Conservation (phyloP, 352 stramenopile species). For the Globisporangium iwayamae region DNA sequence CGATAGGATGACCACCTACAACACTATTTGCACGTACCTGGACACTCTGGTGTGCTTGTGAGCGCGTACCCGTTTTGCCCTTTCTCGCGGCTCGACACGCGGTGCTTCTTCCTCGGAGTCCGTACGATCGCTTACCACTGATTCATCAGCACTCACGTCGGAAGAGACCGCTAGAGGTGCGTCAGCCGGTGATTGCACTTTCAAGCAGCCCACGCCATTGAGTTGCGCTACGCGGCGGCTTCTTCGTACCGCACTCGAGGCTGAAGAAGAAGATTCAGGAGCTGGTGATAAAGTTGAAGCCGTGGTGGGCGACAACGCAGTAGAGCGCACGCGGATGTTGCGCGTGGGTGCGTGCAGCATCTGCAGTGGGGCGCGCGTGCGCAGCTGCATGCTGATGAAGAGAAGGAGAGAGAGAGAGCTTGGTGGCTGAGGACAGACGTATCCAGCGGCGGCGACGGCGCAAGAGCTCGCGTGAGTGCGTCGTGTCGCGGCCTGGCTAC, state of each 20-base stretch:
- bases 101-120: background rate
- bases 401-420: background rate
- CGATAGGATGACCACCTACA: background rate
- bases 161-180: background rate
- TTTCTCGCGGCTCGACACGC: background rate
- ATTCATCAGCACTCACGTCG: background rate
- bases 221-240: slow-evolving; percentile 2
- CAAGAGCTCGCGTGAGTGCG: background rate
- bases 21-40: background rate
- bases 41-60: background rate
- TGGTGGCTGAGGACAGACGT: background rate
- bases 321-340: background rate
- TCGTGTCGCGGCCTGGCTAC: background rate
- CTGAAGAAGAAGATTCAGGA: background rate
- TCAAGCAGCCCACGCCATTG: background rate
- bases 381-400: background rate
- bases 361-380: slow-evolving; percentile 5
- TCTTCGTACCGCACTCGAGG: background rate
- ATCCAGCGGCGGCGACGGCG: background rate
- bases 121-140: background rate
- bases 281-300: background rate
- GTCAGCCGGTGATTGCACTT: background rate
- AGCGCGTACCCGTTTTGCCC: background rate
- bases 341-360: background rate
- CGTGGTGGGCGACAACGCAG: background rate